Conservation (phyloP, 257 asterid genomes). For the Eucommia ulmoides region DNA sequence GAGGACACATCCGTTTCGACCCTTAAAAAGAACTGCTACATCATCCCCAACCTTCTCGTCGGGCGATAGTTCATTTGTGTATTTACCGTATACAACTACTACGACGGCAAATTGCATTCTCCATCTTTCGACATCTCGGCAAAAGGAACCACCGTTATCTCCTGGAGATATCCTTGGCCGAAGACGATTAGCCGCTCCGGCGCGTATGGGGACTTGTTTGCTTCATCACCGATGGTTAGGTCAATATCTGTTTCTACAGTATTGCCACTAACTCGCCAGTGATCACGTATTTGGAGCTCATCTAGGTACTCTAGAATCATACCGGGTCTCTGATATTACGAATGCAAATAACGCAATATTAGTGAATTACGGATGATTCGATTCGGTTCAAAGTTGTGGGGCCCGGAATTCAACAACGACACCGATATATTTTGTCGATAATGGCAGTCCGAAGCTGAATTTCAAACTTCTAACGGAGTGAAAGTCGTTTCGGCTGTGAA, state of each 20-base stretch:
- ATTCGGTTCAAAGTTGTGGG: conserved; percentile 83
- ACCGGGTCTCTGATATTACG: conserved; percentile 43
- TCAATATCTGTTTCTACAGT: conserved; percentile 81
- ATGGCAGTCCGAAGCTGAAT: conserved; percentile 61
- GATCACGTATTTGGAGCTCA: conserved; percentile 52
- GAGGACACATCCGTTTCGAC: conserved; percentile 62
- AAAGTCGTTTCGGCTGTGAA: conserved; percentile 59
- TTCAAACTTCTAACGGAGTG: conserved; percentile 15
- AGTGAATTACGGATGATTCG: conserved; percentile 75
- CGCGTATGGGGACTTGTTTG: conserved; percentile 82
- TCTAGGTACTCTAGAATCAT: conserved; percentile 37
- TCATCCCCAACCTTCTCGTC: conserved; percentile 28
- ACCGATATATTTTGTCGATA: conserved; percentile 67
- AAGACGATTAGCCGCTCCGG: conserved; percentile 56
- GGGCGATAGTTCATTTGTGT: conserved; percentile 48
- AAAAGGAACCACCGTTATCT: conserved; percentile 71
- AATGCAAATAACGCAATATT: conserved; percentile 26
- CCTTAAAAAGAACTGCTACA: conserved; percentile 85
- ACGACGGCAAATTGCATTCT: conserved; percentile 59
- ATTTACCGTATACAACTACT: conserved; percentile 78
- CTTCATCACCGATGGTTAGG: conserved; percentile 26
- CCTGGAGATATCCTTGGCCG: conserved; percentile 89
- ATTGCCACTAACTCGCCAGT: conserved; percentile 93
- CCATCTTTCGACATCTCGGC: conserved; percentile 93
- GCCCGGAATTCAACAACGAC: conserved; percentile 81